phyloP scores from a whole-genome alignment of 495 filamentous ascomycete species.

The Durotheca rogersii region DNA sequence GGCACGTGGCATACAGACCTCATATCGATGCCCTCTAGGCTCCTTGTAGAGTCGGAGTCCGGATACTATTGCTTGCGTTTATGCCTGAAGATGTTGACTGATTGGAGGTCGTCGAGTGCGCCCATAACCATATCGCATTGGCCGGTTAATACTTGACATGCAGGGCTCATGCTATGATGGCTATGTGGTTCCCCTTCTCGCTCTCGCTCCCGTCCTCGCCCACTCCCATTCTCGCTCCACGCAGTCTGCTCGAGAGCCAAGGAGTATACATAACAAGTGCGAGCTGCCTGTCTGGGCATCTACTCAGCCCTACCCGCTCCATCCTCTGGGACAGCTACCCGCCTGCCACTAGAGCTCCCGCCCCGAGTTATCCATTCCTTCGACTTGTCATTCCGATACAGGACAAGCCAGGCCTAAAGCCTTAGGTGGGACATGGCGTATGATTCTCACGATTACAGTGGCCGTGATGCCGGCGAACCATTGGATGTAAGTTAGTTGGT shows the following conservation, averaged over 20 bases:
- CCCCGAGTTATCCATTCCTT: constrained; percentile 13
- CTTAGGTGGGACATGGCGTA: constrained; percentile 33
- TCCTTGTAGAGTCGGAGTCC: constrained; percentile 4
- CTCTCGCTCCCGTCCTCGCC: no score
- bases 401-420: constrained; percentile 18
- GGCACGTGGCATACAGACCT: constrained; percentile 22
- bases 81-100: no score
- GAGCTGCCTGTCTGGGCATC: constrained; percentile 1
- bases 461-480: constrained; percentile 18
- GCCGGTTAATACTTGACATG: background rate
- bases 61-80: constrained; percentile 5
- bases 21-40: constrained; percentile 5
- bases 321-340: constrained; percentile 11
- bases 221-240: no score
- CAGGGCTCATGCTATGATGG: constrained; percentile 1
- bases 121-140: constrained; percentile 10
- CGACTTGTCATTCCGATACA: constrained; percentile 4
- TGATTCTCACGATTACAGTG: constrained; percentile 23
- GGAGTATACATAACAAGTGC: background rate
- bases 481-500: constrained; percentile 31
- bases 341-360: constrained; percentile 9
- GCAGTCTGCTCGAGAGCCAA: no score
- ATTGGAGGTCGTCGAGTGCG: no score
- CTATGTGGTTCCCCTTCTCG: no score
- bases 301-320: constrained; percentile 6